Evolutionary conservation across 108 stramenopile genomes (phyloP), one percentile per base, ranked within the genome.

Genomic region (Nitzschia sp.): DNA sequence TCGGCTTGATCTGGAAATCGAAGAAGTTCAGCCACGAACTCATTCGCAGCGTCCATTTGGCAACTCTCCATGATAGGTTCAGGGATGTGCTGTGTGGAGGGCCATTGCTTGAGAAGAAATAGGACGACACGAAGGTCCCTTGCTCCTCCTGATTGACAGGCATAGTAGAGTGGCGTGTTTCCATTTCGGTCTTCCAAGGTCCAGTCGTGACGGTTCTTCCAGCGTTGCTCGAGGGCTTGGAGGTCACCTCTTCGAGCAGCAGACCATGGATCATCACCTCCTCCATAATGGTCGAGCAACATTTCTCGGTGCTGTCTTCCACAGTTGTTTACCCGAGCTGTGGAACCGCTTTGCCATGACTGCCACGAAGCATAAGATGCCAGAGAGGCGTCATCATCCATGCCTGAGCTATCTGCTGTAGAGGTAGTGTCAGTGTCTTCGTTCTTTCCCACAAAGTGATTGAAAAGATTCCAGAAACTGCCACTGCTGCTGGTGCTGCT

Each of bases 221-320:
- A 57, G 20, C 48, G 51, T 40, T 20, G 17, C 53, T 71, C 51
- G 14, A 72, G 21, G 44, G 71, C 71, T 25, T 41, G 14, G 0
- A 74, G 20, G 46, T 62, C 65, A 6, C 65, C 73, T 8, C 65
- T 42, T 10, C 67, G 51, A 10, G 73, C 65, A 20, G 73, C 65
- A 22, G 42, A 42, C 59, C 73, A 74, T 14, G 65, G 73, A 52
- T 74, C 65, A 43, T 67, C 29, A 12, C 17, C 67, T 14, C 43
- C 61, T 10, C 61, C 61, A 62, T 40, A 62, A 20, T 62, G 61
- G 3, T 62, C n/a, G 42, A 62, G 9, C 38, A 62, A n/a, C n/a
- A 62, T 10, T 24, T 62, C 61, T 44, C 61, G 2, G 37, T 17
- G 37, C 5, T 39, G 17, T 55, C 25, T 22, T 9, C 29, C 50